Base-by-base conservation (phyloP, 768 basidiomycete genomes). In the Tremella mesenterica region DNA sequence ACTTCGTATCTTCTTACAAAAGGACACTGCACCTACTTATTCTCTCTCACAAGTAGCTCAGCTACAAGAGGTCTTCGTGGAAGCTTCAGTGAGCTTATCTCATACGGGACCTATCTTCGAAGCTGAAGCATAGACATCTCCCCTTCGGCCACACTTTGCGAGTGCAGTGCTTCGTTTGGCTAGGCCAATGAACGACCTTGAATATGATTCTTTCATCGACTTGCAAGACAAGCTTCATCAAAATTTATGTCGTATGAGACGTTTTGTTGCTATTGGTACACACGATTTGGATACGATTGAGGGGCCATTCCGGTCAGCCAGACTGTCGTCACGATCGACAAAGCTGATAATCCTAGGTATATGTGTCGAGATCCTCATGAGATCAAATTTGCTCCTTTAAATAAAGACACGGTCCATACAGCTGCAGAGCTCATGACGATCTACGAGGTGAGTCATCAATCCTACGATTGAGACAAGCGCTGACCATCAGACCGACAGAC, bases 171-270 rank as follows among this genome's bases (percentile, higher is more conserved):
- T 99, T 44, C 86, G 95, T 58, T 86, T 92, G 65, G 75, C 96
- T 67, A 83, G 82, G 61, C 68, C 73, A 1, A 92, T 99, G 76
- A 88, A 87, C 26, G 82, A 82, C 38, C 79, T 80, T 48, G 90
- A 88, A 33, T 97, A 97, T 70, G 86, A 85, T 23, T 91, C 88
- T 57, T 97, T 99, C 81, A 93, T 99, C 63, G 95, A 97, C 70
- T 77, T 99, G n/a, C 95, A 99, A 76, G 95, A 99, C 71, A 99
- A 97, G 74, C 79, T 99, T 46, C 95, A 99, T 71, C 86, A 92
- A 68, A 99, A 99, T 73, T 81, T 99, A 29, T 91, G 88, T 67
- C 79, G 95, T 53, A 79, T 85, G 59, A 79, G 95, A 53, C 87
- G 86, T 67, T 81, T 99, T 39, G 95, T 93, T 44, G 82, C 95